Conservation (phyloP, 805 yeast species). For the Candida hungchunana region DNA sequence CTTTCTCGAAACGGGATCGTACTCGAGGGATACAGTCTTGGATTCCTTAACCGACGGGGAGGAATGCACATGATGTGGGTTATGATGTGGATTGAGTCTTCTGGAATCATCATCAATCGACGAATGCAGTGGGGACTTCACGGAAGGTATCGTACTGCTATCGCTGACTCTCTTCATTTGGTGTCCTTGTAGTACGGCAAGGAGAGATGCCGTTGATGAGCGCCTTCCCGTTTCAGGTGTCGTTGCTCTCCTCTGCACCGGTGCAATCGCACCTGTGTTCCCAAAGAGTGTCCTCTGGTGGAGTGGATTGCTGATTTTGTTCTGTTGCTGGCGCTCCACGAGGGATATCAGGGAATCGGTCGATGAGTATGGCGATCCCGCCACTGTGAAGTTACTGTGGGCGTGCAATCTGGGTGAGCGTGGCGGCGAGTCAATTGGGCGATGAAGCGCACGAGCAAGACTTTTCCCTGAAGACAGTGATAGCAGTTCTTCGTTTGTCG, state of each 20-base stretch:
- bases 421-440: slow-evolving; percentile 19
- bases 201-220: slow-evolving; percentile 19
- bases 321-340: slow-evolving; percentile 36
- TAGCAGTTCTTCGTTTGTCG: slow-evolving; percentile 4
- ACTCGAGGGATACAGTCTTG: slow-evolving; percentile 70
- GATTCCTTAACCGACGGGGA: slow-evolving; percentile 71
- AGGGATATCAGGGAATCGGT: slow-evolving; percentile 35
- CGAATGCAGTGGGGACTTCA: slow-evolving; percentile 18
- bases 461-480: neutral
- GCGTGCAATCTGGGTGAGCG: slow-evolving; percentile 9
- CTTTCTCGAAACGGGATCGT: slow-evolving; percentile 80
- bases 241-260: neutral
- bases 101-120: slow-evolving; percentile 10
- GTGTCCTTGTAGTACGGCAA: slow-evolving; percentile 11
- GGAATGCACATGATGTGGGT: slow-evolving; percentile 26
- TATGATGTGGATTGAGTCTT: slow-evolving; percentile 21
- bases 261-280: slow-evolving; percentile 5
- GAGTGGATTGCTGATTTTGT: slow-evolving; percentile 38
- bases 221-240: slow-evolving; percentile 8
- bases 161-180: slow-evolving; percentile 6
- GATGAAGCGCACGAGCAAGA: too few species aligned
- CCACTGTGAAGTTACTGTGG: slow-evolving; percentile 4
- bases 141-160: slow-evolving; percentile 9
- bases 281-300: slow-evolving; percentile 33
- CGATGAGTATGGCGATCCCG: slow-evolving; percentile 28